Conservation (phyloP, 169 alveolate species). For the Neospora caninum region DNA sequence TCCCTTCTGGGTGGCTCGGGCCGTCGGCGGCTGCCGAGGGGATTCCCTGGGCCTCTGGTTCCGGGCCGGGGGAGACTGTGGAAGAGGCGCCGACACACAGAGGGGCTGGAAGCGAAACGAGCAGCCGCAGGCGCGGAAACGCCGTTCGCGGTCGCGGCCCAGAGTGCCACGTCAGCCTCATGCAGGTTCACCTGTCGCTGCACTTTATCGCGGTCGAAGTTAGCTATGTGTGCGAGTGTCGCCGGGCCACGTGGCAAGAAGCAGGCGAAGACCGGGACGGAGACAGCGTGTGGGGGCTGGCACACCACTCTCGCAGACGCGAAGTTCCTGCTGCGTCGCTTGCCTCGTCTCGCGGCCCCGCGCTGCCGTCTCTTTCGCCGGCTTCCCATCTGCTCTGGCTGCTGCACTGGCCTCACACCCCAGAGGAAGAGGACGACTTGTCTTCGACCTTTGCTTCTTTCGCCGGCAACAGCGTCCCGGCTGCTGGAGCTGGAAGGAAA, state of each 20-base stretch:
- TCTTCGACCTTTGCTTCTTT: not conserved
- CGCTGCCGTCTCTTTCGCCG: not conserved
- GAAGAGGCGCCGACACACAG: not conserved
- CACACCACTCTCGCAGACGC: not conserved
- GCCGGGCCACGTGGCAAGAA: not conserved
- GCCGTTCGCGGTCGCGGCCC: not conserved
- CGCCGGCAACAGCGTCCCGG: not conserved
- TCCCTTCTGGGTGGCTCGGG: too few relatives aligned
- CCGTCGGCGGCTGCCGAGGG: too few relatives aligned
- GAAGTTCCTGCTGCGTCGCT: not conserved
- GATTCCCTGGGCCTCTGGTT: too few relatives aligned
- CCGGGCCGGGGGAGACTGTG: not conserved
- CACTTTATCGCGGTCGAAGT: slow-evolving; percentile 28
- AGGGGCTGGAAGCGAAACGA: not conserved
- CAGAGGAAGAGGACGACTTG: not conserved
- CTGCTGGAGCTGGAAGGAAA: not conserved
- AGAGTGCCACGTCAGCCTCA: not conserved
- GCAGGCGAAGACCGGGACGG: not conserved
- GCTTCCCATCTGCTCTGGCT: not conserved
- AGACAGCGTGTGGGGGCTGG: not conserved
- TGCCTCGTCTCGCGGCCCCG: not conserved
- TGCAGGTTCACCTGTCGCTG: not conserved
- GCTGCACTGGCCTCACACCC: slow-evolving; percentile 10
- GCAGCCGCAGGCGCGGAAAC: not conserved
- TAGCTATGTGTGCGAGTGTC: not conserved